Evolutionary conservation across 306 rosid species (phyloP), one percentile per base, ranked within the genome.

Genomic region (Casuarina glauca): DNA sequence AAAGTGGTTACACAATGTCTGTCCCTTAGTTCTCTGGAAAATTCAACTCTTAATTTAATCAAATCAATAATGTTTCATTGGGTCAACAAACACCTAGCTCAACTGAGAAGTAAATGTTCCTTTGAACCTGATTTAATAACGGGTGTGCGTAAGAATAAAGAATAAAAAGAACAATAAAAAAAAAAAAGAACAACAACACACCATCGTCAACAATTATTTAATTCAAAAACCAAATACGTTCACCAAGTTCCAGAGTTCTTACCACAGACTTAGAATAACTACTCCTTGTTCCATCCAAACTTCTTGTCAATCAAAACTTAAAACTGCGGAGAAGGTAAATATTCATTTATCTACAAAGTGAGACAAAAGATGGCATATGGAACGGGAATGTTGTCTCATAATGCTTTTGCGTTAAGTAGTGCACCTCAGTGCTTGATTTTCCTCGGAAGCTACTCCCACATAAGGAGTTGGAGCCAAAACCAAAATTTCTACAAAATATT

Each of bases 321-420:
- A 12, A 11, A 61, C 62, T 38, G 75, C 45, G 12, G 11, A 10
- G 35, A 6, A 57, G 45, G 16, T 57, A 50, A 62, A 36, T 57
- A 41, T 39, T 78, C 83, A 84, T 82, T 88, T 85, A 87, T 73
- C 54, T 55, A 79, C 87, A 88, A 70, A 57, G 48, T 66, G 55
- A 49, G 50, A 43, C 64, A 79, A 26, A 64, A 20, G 73, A 57
- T 17, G 71, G 35, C 35, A 79, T 32, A 44, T 77, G 64, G 64
- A 35, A 79, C 12, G 53, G 15, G 55, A 15, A 51, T 44, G 69
- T 77, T 3, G 49, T 10, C 71, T 93, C 90, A 91, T 75, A 81
- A 68, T 64, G 96, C 96, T 82, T 89, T 96, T 11, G 97, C 91
- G 89, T 86, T 0, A 88, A 76, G 79, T 73, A 91, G 76, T 86